Evolutionary conservation across 345 rosid species (phyloP).

Genomic region (Carallia pectinifolia): DNA sequence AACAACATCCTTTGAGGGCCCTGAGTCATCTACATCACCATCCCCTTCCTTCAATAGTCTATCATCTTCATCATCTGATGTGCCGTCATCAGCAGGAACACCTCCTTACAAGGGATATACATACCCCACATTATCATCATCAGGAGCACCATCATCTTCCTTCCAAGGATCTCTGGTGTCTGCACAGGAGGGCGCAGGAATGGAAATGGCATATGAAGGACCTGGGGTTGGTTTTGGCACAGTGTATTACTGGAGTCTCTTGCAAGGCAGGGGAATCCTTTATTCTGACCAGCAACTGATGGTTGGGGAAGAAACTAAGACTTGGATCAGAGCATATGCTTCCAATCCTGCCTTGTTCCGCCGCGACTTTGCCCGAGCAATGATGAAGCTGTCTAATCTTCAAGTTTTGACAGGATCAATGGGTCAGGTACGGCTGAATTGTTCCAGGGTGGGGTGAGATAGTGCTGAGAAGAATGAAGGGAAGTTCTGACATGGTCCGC

Average conservation of each 20-base stretch:
- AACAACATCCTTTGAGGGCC: neutral
- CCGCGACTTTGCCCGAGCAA: slow-evolving; percentile 52
- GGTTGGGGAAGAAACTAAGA: slow-evolving; percentile 50
- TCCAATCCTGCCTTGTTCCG: slow-evolving; percentile 50
- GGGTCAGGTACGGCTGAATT: slow-evolving; percentile 58
- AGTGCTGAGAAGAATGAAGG: neutral
- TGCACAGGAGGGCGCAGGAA: slow-evolving; percentile 27
- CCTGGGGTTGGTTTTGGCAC: slow-evolving; percentile 51
- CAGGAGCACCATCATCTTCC: slow-evolving; percentile 2
- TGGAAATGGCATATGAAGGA: slow-evolving; percentile 45
- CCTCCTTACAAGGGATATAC: neutral
- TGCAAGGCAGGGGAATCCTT: slow-evolving; percentile 54
- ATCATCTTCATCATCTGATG: slow-evolving; percentile 1
- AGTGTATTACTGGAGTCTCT: slow-evolving; percentile 45
- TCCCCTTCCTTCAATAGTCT: slow-evolving; percentile 16
- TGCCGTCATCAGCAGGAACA: neutral
- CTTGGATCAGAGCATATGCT: slow-evolving; percentile 71
- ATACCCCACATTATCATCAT: slow-evolving; percentile 1
- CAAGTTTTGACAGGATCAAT: slow-evolving; percentile 52
- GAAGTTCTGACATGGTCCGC: neutral
- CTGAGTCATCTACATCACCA: slow-evolving; percentile 6
- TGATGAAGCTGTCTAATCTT: slow-evolving; percentile 69
- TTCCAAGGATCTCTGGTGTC: slow-evolving; percentile 3
- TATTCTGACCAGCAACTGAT: slow-evolving; percentile 71
- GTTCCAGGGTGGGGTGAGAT: slow-evolving; percentile 43